phyloP scores from a whole-genome alignment of 441 rosid species.

The Erodium moschatum region DNA sequence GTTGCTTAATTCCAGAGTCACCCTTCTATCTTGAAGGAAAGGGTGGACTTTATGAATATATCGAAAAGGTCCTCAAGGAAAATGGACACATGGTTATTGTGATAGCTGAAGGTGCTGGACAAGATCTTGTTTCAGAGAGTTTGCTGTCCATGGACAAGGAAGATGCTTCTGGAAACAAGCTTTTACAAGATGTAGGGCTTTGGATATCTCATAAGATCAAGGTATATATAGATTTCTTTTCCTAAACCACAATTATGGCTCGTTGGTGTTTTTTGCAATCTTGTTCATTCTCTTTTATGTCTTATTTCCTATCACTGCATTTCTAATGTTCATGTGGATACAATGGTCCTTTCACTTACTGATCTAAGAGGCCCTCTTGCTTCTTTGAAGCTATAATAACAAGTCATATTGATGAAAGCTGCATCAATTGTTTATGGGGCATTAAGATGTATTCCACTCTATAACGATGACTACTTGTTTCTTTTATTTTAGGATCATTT shows the following conservation, averaged over 20 bases:
- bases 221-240: constrained; percentile 29
- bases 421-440: background rate
- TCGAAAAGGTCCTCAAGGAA: constrained; percentile 69
- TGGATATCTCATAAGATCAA: constrained; percentile 76
- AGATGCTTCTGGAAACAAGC: constrained; percentile 87
- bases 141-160: constrained; percentile 21
- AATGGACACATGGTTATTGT: constrained; percentile 89
- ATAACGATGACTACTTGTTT: constrained; percentile 2
- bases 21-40: constrained; percentile 87
- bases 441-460: background rate
- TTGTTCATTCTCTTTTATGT: background rate
- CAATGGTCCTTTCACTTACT: too few species aligned
- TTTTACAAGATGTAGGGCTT: constrained; percentile 77
- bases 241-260: background rate
- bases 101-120: constrained; percentile 63
- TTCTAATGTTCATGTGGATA: too few species aligned
- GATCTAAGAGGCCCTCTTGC: too few species aligned
- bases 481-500: constrained; percentile 55
- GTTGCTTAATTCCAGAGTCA: constrained; percentile 92
- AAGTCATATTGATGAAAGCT: background rate
- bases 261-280: background rate
- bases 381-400: background rate
- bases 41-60: constrained; percentile 75
- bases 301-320: background rate
- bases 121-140: constrained; percentile 60